Evolutionary conservation across 2,329 filamentous ascomycete species (phyloP), one percentile per base, ranked within the genome.

Genomic region (Aspergillus sp.): DNA sequence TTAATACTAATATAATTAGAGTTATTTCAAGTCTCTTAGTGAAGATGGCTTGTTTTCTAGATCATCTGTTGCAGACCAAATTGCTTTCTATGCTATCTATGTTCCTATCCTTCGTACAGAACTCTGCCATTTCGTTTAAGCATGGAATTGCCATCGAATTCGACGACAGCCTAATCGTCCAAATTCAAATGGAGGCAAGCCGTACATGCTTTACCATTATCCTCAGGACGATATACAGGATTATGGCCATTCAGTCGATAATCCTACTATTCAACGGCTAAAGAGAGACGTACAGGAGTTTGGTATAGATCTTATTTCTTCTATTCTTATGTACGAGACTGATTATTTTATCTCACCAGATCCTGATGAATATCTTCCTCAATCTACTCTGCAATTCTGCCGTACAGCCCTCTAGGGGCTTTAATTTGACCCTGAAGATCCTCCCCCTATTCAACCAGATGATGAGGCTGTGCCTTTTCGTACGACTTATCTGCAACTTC

Each of bases 11-110:
- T 45, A 17, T 23, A 13, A 19, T n/a, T 16, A 53, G 52, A 49
- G 50, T 19, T 58, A 56, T 44, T 58, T 58, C 40, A 25, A 50
- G 21, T 29, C 23, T 19, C 48, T 58, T n/a, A 19, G 50, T 13
- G 47, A 42, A 16, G 31, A 54, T 14, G 43, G 48, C 7, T 16
- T 52, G 9, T 58, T 52, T 34, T 47, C 54, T 20, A 17, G 16
- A 11, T 16, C 51, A 31, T 36, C 31, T 45, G 5, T 47, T 36
- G 32, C 50, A 23, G 46, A 58, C 47, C 45, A 52, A 42, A 52
- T 58, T 36, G 38, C 50, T 21, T 47, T 58, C 13, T 42, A 49
- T 16, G 48, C 43, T 38, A 49, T 58, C 14, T 54, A 56, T 45
- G 54, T 58, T 29, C 50, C 48, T 34, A 49, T 48, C 3, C 41